These are phyloP conservation scores for Cadophora luteo-olivacea DNA, from an alignment of 2,329 filamentous ascomycete species.

Conservation along the genomic window DNA sequence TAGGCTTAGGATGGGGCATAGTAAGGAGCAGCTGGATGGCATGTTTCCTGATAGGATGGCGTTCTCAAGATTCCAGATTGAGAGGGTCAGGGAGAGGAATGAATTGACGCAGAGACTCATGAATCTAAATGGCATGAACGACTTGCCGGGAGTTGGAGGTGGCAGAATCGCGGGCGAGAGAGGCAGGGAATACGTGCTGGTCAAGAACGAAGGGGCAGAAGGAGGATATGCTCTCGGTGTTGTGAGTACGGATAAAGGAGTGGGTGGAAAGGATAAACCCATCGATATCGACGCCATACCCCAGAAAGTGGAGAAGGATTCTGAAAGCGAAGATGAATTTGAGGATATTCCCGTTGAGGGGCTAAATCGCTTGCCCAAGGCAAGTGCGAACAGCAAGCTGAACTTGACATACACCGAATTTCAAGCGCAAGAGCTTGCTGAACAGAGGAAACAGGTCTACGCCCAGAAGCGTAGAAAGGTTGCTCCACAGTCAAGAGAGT, in stretches of 20 bases:
- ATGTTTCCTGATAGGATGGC: conserved; percentile 99
- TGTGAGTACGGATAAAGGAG: conserved; percentile 82
- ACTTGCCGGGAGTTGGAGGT: conserved; percentile 66
- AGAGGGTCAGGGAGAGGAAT: conserved; percentile 90
- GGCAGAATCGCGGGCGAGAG: conserved; percentile 82
- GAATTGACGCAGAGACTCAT: conserved; percentile 94
- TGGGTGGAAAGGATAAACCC: conserved; percentile 81
- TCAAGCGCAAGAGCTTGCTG: conserved; percentile 39
- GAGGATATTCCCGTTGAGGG: conserved; percentile 47
- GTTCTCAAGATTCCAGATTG: conserved; percentile 95
- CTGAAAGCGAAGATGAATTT: conserved; percentile 68
- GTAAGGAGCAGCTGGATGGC: conserved; percentile 90
- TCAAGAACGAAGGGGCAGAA: conserved; percentile 94
- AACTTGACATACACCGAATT: conserved; percentile 40
- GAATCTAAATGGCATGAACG: conserved; percentile 89
- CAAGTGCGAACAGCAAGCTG: conserved; percentile 24
- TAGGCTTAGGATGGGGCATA: conserved; percentile 91
- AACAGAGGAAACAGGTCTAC: conserved; percentile 35
- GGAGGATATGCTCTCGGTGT: conserved; percentile 96
- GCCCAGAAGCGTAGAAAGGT: conserved; percentile 26
- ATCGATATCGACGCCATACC: conserved; percentile 84
- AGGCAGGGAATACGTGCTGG: conserved; percentile 91
- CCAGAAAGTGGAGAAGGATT: conserved; percentile 63
- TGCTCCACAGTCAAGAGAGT: conserved; percentile 23
- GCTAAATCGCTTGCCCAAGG: conserved; percentile 45